phyloP scores from a whole-genome alignment of 176 grass and related monocot species.

The Cenchrus fungigraminus region DNA sequence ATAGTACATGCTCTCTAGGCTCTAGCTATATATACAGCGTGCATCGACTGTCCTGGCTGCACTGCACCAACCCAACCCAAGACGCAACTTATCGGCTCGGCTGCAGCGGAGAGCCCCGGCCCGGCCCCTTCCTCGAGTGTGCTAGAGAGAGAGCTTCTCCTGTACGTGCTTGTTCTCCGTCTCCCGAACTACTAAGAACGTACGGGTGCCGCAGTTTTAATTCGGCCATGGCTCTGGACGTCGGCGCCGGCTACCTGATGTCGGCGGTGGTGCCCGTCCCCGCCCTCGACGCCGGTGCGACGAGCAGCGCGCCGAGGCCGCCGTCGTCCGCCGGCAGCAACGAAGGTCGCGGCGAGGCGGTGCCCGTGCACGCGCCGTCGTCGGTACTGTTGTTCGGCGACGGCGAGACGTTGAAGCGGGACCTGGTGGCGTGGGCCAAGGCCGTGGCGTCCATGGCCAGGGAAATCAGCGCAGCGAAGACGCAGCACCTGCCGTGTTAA shows the following conservation, averaged over 20 bases:
- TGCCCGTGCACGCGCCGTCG: background rate
- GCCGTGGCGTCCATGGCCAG: conserved; percentile 71
- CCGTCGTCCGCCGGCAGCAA: background rate
- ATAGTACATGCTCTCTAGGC: too few species aligned
- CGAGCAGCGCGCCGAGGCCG: background rate
- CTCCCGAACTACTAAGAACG: too few species aligned
- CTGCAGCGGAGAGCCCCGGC: too few species aligned
- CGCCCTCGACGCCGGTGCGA: background rate
- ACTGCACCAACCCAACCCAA: too few species aligned
- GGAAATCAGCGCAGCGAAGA: conserved; percentile 39
- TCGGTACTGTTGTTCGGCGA: conserved; percentile 32
- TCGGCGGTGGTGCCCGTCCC: background rate
- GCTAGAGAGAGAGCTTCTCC: too few species aligned
- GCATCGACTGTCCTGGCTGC: too few species aligned
- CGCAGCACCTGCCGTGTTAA: background rate
- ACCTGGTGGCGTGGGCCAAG: conserved; percentile 76
- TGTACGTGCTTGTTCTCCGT: too few species aligned
- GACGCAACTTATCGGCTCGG: too few species aligned
- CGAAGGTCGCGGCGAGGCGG: background rate
- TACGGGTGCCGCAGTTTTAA: too few species aligned
- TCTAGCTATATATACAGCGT: too few species aligned
- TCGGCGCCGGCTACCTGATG: background rate
- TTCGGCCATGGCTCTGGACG: background rate
- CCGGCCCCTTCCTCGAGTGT: too few species aligned
- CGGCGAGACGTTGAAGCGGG: conserved; percentile 72